Conservation (phyloP, 768 basidiomycete species). For the Leccinum rimulosum region DNA sequence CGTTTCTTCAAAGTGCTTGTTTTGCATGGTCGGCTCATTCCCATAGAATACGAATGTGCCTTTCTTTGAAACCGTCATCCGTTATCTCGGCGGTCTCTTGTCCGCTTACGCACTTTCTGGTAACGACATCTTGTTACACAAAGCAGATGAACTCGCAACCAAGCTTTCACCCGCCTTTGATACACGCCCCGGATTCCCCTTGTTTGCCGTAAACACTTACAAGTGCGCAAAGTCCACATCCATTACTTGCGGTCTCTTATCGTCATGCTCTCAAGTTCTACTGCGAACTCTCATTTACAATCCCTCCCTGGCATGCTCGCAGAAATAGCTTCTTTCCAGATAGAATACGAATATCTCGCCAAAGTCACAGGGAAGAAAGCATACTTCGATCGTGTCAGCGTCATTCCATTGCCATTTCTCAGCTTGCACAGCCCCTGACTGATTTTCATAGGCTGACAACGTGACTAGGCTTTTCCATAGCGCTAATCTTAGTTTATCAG, state of each 20-base stretch:
- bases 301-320: slow-evolving; percentile 49
- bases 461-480: slow-evolving; percentile 48
- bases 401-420: not conserved
- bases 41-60: slow-evolving; percentile 39
- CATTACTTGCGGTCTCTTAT: not conserved
- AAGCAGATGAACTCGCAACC: slow-evolving; percentile 78
- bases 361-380: slow-evolving; percentile 69
- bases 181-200: slow-evolving; percentile 67
- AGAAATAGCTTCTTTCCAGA: slow-evolving; percentile 77
- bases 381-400: slow-evolving; percentile 54
- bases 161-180: slow-evolving; percentile 71
- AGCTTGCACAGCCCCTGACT: not conserved
- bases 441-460: slow-evolving; percentile 39
- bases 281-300: not conserved
- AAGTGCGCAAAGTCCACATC: slow-evolving; percentile 37
- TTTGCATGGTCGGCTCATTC: not conserved
- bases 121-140: slow-evolving; percentile 57
- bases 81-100: slow-evolving; percentile 85
- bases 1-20: slow-evolving; percentile 4
- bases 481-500: slow-evolving; percentile 44
- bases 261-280: not conserved
- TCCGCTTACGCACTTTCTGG: slow-evolving; percentile 77
- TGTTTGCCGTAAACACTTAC: slow-evolving; percentile 64
- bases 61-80: slow-evolving; percentile 86
- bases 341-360: slow-evolving; percentile 85